Evolutionary conservation across 441 rosid species (phyloP), one percentile per base, ranked within the genome.

Genomic region (Bruguiera hainesii): DNA sequence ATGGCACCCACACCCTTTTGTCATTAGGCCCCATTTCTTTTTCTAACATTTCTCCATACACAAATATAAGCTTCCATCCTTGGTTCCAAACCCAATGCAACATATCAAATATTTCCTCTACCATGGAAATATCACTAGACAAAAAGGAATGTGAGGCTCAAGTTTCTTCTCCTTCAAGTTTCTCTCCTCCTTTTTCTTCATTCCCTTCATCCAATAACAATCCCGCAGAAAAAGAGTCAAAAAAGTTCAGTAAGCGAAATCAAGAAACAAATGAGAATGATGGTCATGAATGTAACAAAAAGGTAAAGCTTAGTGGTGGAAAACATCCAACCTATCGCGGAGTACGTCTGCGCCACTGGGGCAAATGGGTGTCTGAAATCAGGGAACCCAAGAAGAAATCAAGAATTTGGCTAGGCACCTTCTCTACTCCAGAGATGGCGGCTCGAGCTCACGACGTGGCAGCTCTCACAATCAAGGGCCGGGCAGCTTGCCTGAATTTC

Each of bases 391-490:
- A 82, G 51, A 86, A 88, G 58, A 90, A 86, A 68, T 77, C 90
- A 51, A 80, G 96, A 18, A 90, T 90, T n/a, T 88, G 97, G 94
- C 82, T 90, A 25, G 97, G 95, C 4, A 85, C 92, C 62, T 90
- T 86, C 76, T 76, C 85, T 25, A 85, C 92, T 2, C 78, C 97
- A 0, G 90, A 85, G 60, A 90, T 90, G 97, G 97, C 97, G 1
- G 94, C 97, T 31, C 82, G 94, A 26, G 97, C 96, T 20, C 96
- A 90, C 10, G 96, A 90, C 68, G 91, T 86, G 5, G 96, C 96
- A 1, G 87, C 91, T 23, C 73, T 79, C 49, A 69, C 83, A 68
- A 76, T 90, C 56, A 88, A 90, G 76, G 95, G 97, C 31, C 51
- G 68, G 51, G 82, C 88, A 0, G 90, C 92, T 59, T 81, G 82